Base-by-base conservation (phyloP, 116 monocot species). In the Thalassia testudinum region DNA sequence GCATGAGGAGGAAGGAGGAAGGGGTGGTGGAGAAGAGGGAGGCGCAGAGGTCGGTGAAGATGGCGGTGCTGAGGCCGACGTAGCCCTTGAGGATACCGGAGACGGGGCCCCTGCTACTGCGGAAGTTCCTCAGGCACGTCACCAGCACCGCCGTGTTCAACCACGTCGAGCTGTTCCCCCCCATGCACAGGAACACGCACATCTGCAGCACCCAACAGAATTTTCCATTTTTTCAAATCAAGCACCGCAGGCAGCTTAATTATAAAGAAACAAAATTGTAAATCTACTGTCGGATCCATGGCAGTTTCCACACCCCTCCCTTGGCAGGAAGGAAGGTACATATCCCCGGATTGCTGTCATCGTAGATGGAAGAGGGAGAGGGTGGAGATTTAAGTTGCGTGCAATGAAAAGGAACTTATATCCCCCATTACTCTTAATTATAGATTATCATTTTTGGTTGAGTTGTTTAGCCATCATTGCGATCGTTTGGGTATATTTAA, bases 61-160 rank as follows among this genome's bases (percentile, higher is more conserved):
- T 79, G 37, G 95, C 95, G 12, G 95, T 95, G 81, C 88, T 95
- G 24, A 95, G 79, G 8, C 88, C 95, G 11, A 95, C 67, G 47
- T 77, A 95, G 30, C 88, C 84, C 54, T 95, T 95, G 20, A 95
- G 81, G 27, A 95, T 76, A 1, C 95, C 95, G 0, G 95, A 65
- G 8, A 95, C 87, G 14, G 95, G 84, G 2, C 95, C 95, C 0
- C 95, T 62, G 57, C 76, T 95, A 42, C 63, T 65, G 44, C 81
- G 75, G 78, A 95, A 95, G 61, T 87, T 95, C 26, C 95, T 67
- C 4, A 95, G 78, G 74, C 95, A 95, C 2, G 95, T 87, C 34
- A 95, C 95, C 53, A 95, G 78, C 26, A 95, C 95, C 57, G 95
- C 95, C 37, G 95, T 95, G 88, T 95, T 95, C 95, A 95, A 85